Evolutionary conservation across 805 yeast species (phyloP), one percentile per base, ranked within the genome.

Genomic region (Pichia insulana): DNA sequence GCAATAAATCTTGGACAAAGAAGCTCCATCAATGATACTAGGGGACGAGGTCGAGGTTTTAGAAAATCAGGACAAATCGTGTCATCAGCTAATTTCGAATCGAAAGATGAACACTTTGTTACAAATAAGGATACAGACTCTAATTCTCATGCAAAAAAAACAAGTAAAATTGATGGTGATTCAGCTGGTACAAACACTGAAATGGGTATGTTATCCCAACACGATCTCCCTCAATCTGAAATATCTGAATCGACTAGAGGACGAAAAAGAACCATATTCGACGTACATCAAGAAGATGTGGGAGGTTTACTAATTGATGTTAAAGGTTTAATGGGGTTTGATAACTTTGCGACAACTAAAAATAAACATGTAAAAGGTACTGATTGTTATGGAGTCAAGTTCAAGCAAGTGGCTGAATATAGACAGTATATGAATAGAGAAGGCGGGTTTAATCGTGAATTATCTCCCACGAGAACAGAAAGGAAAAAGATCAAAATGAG

Each of bases 371-470:
- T 76, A 6, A 57, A 57, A 30, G 78, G 76, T 2, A 58, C 70
- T 3, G 65, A 67, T 41, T 71, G 70, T 16, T 58, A 54, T 22
- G 78, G 76, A 1, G 62, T 64, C 0, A 61, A 58, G 2, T 62
- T 61, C 43, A 61, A 59, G 41, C 52, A 48, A 8, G 65, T 65
- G 41, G 61, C 74, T 0, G 68, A 68, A 33, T 77, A 73, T 52
- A 64, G 83, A 51, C 82, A 76, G 56, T 77, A 77, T 48, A 75
- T 75, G 77, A 76, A 76, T 53, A 60, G 80, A 43, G 65, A 58
- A 12, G 73, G 71, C 48, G 80, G 80, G 3, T 74, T 73, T 56
- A 76, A 74, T 50, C 59, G 81, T 41, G 69, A 76, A 1, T 55
- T 75, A 31, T 74, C 80, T 2, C 80, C 80, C 1, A 47, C 51